Conservation (phyloP, 352 stramenopile genomes). For the Phytopythium boreale region DNA sequence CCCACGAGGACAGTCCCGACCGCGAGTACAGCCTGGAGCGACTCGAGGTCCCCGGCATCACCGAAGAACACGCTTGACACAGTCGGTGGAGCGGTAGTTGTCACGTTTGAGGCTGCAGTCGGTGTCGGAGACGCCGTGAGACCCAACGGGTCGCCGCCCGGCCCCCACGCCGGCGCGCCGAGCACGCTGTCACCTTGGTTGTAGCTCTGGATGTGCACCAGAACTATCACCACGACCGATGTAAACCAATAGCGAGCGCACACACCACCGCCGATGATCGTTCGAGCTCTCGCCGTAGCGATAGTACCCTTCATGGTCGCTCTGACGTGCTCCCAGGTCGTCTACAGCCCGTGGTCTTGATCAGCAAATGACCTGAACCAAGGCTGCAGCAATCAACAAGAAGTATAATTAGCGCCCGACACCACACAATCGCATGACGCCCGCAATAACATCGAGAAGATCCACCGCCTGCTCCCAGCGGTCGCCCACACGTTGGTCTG, state of each 20-base stretch:
- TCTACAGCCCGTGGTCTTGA: neutral
- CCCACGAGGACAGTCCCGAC: constrained; percentile 26
- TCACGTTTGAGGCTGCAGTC: neutral
- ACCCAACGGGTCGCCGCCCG: neutral
- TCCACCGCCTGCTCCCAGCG: neutral
- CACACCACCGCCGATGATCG: neutral
- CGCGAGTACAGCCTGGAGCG: constrained; percentile 19
- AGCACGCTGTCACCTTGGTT: neutral
- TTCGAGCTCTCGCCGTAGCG: neutral
- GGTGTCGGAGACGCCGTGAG: neutral
- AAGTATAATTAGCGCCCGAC: neutral
- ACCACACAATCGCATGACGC: neutral
- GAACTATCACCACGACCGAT: neutral
- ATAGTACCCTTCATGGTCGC: neutral
- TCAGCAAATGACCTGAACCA: neutral
- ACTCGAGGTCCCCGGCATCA: neutral
- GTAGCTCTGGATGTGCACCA: neutral
- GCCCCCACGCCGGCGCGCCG: neutral
- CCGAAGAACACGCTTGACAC: constrained; percentile 23
- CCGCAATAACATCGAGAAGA: neutral
- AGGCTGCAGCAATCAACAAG: neutral
- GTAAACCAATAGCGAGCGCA: neutral
- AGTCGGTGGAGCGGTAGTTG: neutral
- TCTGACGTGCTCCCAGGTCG: neutral
- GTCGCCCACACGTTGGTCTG: neutral